Base-by-base conservation (phyloP, 805 yeast species). In the Isabelozyma heimii region DNA sequence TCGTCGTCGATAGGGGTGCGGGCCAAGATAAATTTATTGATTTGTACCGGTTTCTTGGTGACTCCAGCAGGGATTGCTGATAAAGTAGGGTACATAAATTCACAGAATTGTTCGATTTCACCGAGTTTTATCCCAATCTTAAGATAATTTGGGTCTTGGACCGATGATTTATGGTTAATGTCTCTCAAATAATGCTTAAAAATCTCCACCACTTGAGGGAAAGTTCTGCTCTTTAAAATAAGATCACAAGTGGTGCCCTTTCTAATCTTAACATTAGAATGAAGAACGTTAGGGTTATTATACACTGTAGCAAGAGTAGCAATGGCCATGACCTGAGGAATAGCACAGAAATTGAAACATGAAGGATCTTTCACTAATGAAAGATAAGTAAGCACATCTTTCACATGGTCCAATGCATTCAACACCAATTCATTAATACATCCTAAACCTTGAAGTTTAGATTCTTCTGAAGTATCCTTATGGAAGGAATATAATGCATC, bases 261-360 rank as follows among this genome's bases (percentile, higher is more conserved):
- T 70, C 97, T 81, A 66, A 94, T 87, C 75, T 94, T 94, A 55
- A 92, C 87, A 62, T 88, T 83, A 37, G 69, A 65, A 42, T 83
- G 78, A 62, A 92, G 81, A 2, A 92, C 87, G 3, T 72, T 61
- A 3, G 86, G 85, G 71, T 94, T 94, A 63, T 87, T 84, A 78
- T 87, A 91, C 33, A 94, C 87, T 46, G 85, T 75, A 17, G 92
- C 90, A 58, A 94, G 77, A 1, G 98, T 90, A 13, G 99, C 97
- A 66, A 94, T 87, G 37, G 98, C 97, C 99, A 94, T 94, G 15
- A 92, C 97, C 72, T 94, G 99, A 15, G 99, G 99, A 63, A 94
- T 94, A 9, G 97, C 89, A 73, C 97, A 91, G 75, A 94, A 94
- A 58, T 84, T 87, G 75, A 90, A 94, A 44, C 85, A 72, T 1